phyloP scores from a whole-genome alignment of 148 eudicot species.

The Mesembryanthemum crystallinum region DNA sequence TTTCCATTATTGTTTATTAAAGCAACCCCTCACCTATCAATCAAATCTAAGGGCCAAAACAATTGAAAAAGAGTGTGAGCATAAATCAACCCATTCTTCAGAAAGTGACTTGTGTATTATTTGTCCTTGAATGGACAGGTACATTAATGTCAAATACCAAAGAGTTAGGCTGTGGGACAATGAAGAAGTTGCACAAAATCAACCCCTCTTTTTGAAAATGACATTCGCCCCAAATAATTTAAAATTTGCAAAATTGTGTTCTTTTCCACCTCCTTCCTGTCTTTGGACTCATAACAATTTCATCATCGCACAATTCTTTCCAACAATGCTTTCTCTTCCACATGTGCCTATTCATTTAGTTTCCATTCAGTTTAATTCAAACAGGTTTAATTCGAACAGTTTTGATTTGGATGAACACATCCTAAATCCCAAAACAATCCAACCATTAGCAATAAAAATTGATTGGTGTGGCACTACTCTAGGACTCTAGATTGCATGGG shows the following conservation, averaged over 20 bases:
- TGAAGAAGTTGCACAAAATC: slow-evolving; percentile 21
- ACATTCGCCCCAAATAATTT: background rate
- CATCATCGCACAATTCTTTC: slow-evolving; percentile 12
- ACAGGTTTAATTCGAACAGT: too few relatives aligned
- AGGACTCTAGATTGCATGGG: too few relatives aligned
- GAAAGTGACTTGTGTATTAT: slow-evolving; percentile 25
- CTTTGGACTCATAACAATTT: slow-evolving; percentile 5
- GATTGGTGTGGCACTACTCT: too few relatives aligned
- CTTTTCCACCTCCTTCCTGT: background rate
- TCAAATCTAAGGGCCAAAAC: slow-evolving; percentile 17
- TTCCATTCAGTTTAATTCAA: too few relatives aligned
- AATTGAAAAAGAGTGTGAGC: slow-evolving; percentile 25
- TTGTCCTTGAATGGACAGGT: slow-evolving; percentile 15
- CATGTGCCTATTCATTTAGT: too few relatives aligned
- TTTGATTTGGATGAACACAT: too few relatives aligned
- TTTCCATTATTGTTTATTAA: slow-evolving; percentile 25
- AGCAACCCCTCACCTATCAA: slow-evolving; percentile 11
- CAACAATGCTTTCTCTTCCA: background rate
- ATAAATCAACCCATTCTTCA: slow-evolving; percentile 8
- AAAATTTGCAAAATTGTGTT: background rate
- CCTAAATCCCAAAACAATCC: too few relatives aligned
- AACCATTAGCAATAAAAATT: too few relatives aligned
- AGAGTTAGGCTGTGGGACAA: slow-evolving; percentile 16
- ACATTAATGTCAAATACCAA: slow-evolving; percentile 20
- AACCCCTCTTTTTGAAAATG: slow-evolving; percentile 20